Conservation (phyloP, 208 protist genomes). For the Wallacemonas sp. region DNA sequence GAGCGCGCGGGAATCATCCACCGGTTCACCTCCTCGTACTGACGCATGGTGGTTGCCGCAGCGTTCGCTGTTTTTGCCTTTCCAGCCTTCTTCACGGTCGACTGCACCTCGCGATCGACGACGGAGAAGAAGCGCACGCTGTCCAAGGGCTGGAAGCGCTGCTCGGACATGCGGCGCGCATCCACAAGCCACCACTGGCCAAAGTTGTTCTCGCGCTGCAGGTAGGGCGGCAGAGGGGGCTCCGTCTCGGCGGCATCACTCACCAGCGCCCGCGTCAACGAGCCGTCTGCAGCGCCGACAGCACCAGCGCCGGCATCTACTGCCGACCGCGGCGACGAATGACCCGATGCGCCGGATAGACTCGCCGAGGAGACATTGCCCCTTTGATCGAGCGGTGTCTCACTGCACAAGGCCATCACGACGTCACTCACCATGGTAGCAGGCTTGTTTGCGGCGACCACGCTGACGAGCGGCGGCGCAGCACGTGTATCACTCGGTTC, state of each 20-base stretch:
- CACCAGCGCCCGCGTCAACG: background rate
- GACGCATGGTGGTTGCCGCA: conserved; percentile 15
- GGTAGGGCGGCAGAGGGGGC: conserved; percentile 4
- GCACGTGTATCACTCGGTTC: background rate
- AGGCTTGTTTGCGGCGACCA: background rate
- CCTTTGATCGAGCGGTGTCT: too few relatives aligned
- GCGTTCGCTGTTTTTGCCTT: conserved; percentile 26
- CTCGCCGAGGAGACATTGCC: too few relatives aligned
- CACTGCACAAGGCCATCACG: too few relatives aligned
- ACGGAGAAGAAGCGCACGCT: conserved; percentile 76
- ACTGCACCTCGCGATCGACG: conserved; percentile 52
- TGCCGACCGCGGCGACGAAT: too few relatives aligned
- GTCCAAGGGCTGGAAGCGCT: background rate
- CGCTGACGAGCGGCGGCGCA: background rate
- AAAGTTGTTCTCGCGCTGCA: conserved; percentile 13
- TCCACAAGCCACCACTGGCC: conserved; percentile 38
- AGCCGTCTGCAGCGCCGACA: background rate
- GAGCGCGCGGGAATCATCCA: conserved; percentile 81
- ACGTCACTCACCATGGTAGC: background rate
- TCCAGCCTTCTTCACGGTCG: conserved; percentile 28
- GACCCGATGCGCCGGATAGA: too few relatives aligned
- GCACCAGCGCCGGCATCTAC: conserved; percentile 9
- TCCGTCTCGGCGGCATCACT: too few relatives aligned
- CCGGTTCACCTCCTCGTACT: conserved; percentile 68
- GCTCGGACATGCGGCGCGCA: conserved; percentile 15